A percentile compares a stretch with the other conserved stretches of the same genome.
phyloP scores from a whole-genome alignment of 2,329 filamentous ascomycete genomes.

The Ophiostoma quercus region DNA sequence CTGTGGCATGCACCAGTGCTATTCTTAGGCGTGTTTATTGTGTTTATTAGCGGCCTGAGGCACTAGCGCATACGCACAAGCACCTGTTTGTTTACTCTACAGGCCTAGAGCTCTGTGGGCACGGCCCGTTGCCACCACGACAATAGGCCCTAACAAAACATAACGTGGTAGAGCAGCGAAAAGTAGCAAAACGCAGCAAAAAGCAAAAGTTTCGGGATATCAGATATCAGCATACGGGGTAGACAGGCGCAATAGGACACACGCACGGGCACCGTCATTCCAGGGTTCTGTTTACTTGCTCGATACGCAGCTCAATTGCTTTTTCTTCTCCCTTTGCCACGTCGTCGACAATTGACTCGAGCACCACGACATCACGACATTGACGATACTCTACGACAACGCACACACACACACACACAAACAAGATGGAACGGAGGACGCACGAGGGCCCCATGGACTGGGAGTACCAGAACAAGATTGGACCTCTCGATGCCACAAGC shows the following conservation, averaged over 20 bases:
- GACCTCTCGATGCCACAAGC: conserved; percentile 55
- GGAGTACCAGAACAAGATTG: conserved; percentile 55
- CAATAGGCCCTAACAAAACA: conserved; percentile 25
- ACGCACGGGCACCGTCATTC: neutral
- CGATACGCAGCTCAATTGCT: neutral
- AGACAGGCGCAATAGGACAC: neutral
- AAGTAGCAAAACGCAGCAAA: neutral
- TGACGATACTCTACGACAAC: neutral
- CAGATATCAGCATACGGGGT: neutral
- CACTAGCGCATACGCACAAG: conserved; percentile 14
- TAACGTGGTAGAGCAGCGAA: neutral
- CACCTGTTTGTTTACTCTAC: conserved; percentile 29
- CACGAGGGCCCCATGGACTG: conserved; percentile 62
- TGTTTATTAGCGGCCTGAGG: conserved; percentile 20
- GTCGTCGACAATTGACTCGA: neutral
- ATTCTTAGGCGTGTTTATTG: neutral
- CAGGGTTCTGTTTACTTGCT: neutral
- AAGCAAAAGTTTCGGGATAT: neutral
- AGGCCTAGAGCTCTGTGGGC: conserved; percentile 19
- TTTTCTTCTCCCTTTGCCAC: neutral
- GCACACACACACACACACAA: neutral
- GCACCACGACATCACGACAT: neutral
- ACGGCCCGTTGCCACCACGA: conserved; percentile 31
- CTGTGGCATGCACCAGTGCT: neutral
- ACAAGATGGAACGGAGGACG: conserved; percentile 44